These are phyloP conservation scores for Calonectria honghensis DNA, from an alignment of 2,329 filamentous ascomycete genomes.

Conservation along the genomic window DNA sequence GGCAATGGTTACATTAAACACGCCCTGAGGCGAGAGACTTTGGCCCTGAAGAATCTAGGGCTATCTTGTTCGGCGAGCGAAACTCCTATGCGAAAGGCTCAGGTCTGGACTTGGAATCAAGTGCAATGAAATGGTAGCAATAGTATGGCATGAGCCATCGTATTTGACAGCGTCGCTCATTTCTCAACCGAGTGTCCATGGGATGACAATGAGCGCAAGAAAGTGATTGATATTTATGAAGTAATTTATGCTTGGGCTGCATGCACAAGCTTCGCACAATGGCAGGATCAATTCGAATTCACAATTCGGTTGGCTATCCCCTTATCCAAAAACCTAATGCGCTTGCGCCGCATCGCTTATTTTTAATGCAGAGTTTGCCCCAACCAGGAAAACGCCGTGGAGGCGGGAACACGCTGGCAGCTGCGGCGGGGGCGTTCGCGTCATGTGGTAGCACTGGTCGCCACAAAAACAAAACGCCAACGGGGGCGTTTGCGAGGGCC, in stretches of 20 bases:
- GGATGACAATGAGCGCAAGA: neutral
- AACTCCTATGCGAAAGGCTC: neutral
- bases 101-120: neutral
- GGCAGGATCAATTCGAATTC: neutral
- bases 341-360: neutral
- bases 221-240: neutral
- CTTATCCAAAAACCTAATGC: neutral
- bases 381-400: neutral
- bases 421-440: neutral
- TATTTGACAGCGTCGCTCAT: neutral
- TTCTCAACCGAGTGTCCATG: neutral
- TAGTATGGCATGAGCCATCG: neutral
- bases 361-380: neutral
- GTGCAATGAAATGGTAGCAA: accelerated
- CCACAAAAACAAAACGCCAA: neutral
- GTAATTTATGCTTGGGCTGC: neutral
- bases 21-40: too few relatives aligned
- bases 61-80: neutral
- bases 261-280: neutral
- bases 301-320: neutral
- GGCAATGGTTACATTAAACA: too few relatives aligned
- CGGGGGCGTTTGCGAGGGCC: neutral
- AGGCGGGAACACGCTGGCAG: slow-evolving; percentile 4
- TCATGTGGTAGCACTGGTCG: neutral
- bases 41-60: too few relatives aligned